Evolutionary conservation across 176 grass and related monocot genomes (phyloP), one percentile per base, ranked within the genome.

Genomic region (Zizania latifolia): DNA sequence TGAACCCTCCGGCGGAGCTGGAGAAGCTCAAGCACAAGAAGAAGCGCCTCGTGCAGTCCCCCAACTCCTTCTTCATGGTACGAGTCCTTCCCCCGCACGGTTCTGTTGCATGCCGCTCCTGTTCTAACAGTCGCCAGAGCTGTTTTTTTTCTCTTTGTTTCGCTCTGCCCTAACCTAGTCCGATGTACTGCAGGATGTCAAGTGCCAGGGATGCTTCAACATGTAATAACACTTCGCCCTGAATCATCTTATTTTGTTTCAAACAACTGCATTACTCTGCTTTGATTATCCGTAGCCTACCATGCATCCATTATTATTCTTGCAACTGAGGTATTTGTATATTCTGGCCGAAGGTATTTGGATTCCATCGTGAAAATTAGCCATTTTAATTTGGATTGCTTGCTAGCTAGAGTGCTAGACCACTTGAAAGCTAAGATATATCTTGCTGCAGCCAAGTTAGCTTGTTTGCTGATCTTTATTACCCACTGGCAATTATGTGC

Each of bases 1-100:
- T 94, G 53, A 88, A 94, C 81, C 91, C 91, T 19, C 91, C 91
- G 22, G 78, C 84, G 41, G 91, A 94, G 48, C 81, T 94, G 36
- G 91, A 94, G 84, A 94, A 94, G 82, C 89, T 53, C 62, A 94
- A 90, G 88, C 91, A 94, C 88, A 94, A 94, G 78, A 90, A 90
- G 87, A 94, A 93, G 85, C 88, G 91, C 65, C 91, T 93, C 33
- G 91, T 93, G 57, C 91, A 93, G 72, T 93, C 91, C 39, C 91
- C 91, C 24, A 93, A 93, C 32, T 93, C 91, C 2, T 93, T 93
- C 55, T 93, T 93, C 78, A 94, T 94, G 91, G 91, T 94, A 78
- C n/a, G n/a, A n/a, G n/a, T n/a, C n/a, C n/a, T n/a, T n/a, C n/a
- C n/a, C n/a, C n/a, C n/a, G n/a, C n/a, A n/a, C n/a, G n/a, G n/a